Evolutionary conservation across 2,329 filamentous ascomycete species (phyloP).

Genomic region (Verticillium alfalfae): DNA sequence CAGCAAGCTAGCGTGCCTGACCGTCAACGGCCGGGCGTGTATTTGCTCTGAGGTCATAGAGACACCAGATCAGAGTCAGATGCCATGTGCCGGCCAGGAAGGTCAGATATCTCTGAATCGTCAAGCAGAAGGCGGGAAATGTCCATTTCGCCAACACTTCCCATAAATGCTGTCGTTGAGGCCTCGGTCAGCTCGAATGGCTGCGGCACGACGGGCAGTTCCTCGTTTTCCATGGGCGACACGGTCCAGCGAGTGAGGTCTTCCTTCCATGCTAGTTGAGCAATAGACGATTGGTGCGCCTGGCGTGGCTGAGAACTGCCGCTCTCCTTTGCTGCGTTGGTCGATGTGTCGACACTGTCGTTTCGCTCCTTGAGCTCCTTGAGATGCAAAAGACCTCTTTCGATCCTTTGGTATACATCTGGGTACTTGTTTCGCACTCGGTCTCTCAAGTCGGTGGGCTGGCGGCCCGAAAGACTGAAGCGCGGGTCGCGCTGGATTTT

Average conservation of each 20-base stretch:
- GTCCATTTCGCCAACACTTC: slow-evolving; percentile 51
- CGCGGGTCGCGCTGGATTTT: slow-evolving; percentile 56
- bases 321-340: slow-evolving; percentile 43
- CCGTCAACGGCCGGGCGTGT: background rate
- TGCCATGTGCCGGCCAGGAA: slow-evolving; percentile 14
- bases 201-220: slow-evolving; percentile 13
- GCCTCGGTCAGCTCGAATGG: slow-evolving; percentile 40
- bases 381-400: slow-evolving; percentile 45
- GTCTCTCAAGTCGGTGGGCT: slow-evolving; percentile 59
- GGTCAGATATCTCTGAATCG: slow-evolving; percentile 30
- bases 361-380: slow-evolving; percentile 34
- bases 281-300: slow-evolving; percentile 28
- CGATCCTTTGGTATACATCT: slow-evolving; percentile 49
- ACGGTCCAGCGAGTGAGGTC: slow-evolving; percentile 39
- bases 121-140: slow-evolving; percentile 56
- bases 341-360: slow-evolving; percentile 43
- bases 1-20: background rate
- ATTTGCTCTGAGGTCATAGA: background rate
- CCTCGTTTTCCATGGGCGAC: slow-evolving; percentile 23
- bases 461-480: slow-evolving; percentile 52
- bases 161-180: slow-evolving; percentile 30
- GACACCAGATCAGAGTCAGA: slow-evolving; percentile 14
- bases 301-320: slow-evolving; percentile 26
- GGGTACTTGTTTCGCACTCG: slow-evolving; percentile 60
- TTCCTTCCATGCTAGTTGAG: slow-evolving; percentile 36